phyloP scores from a whole-genome alignment of 2,329 filamentous ascomycete genomes.

The Ophiostoma sp. region DNA sequence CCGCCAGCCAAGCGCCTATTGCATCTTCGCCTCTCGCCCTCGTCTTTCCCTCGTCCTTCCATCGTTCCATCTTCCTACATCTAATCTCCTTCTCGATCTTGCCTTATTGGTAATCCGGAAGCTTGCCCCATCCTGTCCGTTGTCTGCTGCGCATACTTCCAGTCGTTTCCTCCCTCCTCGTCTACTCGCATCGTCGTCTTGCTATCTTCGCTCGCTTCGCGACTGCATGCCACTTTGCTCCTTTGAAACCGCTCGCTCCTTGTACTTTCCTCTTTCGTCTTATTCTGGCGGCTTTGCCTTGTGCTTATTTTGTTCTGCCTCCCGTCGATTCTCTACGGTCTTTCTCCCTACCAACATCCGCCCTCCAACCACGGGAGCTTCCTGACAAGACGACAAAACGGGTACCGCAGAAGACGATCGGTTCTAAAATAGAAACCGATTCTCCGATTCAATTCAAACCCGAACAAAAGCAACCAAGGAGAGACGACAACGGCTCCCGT shows the following conservation, averaged over 20 bases:
- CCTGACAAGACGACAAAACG: background rate
- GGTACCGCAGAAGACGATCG: background rate
- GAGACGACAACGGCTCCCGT: constrained; percentile 1
- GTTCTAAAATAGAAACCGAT: background rate
- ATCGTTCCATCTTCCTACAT: background rate
- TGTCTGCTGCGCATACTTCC: too few relatives aligned
- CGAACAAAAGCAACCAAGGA: background rate
- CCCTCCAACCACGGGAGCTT: background rate
- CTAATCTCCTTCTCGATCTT: background rate
- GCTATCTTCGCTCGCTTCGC: background rate
- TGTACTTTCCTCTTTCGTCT: constrained; percentile 12
- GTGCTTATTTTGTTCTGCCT: background rate
- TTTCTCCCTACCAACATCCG: background rate
- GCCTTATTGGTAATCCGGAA: background rate
- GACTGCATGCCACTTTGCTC: background rate
- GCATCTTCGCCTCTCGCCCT: background rate
- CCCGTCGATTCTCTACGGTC: background rate
- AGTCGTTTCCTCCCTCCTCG: background rate
- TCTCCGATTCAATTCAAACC: background rate
- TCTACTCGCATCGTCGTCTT: background rate
- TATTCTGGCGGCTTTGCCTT: constrained; percentile 1
- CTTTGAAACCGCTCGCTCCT: background rate
- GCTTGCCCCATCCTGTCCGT: background rate
- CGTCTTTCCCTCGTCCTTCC: background rate
- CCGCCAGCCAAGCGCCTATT: constrained; percentile 2